Evolutionary conservation across 495 filamentous ascomycete species (phyloP).

Genomic region (Geopyxis carbonaria): DNA sequence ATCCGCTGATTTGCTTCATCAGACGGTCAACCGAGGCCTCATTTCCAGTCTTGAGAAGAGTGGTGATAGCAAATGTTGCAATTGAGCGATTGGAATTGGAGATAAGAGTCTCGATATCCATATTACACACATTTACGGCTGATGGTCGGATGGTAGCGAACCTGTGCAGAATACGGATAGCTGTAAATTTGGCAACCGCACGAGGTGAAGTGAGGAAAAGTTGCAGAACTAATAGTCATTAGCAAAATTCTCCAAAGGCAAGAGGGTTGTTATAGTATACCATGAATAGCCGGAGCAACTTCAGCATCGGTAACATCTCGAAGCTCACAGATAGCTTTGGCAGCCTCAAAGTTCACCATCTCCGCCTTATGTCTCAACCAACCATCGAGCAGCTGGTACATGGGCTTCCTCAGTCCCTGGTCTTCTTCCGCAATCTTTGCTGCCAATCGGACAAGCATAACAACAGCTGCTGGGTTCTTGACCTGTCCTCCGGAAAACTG

Average conservation of each 20-base stretch:
- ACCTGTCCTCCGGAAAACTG: constrained; percentile 83
- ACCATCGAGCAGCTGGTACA: constrained; percentile 88
- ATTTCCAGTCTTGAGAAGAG: constrained; percentile 92
- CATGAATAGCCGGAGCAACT: constrained; percentile 78
- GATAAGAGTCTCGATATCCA: constrained; percentile 88
- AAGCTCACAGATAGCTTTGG: constrained; percentile 92
- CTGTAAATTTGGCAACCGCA: constrained; percentile 93
- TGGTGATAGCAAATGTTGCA: constrained; percentile 95
- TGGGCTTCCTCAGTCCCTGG: constrained; percentile 66
- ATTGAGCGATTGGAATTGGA: constrained; percentile 95
- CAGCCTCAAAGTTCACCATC: constrained; percentile 99
- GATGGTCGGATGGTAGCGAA: constrained; percentile 91
- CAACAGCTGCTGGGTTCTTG: constrained; percentile 81
- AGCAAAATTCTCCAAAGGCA: neutral
- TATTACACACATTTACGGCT: constrained; percentile 83
- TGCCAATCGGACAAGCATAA: constrained; percentile 82
- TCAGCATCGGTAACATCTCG: constrained; percentile 83
- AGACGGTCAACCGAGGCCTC: constrained; percentile 91
- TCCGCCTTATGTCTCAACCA: constrained; percentile 98
- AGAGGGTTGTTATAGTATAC: constrained; percentile 10
- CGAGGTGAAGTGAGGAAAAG: constrained; percentile 93
- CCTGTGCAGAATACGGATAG: constrained; percentile 89
- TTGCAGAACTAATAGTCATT: constrained; percentile 45
- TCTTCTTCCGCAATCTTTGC: constrained; percentile 94
- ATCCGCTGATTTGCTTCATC: constrained; percentile 95